Conservation (phyloP, 2,329 filamentous ascomycete genomes). For the Aspergillus tubingensis region DNA sequence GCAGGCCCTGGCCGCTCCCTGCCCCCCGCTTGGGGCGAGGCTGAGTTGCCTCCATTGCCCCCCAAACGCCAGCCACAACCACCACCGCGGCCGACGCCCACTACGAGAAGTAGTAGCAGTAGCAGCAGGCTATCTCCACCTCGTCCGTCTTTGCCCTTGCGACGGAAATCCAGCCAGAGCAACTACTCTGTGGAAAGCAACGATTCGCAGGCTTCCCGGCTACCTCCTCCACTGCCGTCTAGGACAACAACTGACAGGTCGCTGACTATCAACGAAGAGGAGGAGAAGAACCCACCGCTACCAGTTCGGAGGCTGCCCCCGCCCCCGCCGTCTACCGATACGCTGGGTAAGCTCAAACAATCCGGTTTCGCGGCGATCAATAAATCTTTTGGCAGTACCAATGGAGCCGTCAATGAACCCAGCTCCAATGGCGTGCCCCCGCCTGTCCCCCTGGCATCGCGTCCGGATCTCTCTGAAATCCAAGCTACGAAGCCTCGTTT, state of each 20-base stretch:
- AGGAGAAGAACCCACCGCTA: conserved; percentile 21
- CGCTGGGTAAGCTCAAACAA: conserved; percentile 40
- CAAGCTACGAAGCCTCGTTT: conserved; percentile 55
- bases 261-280: conserved; percentile 18
- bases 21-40: conserved; percentile 60
- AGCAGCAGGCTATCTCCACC: conserved; percentile 21
- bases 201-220: conserved; percentile 12
- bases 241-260: conserved; percentile 19
- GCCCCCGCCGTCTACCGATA: conserved; percentile 35
- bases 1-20: conserved; percentile 39
- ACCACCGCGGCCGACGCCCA: conserved; percentile 26
- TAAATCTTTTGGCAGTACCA: conserved; percentile 29
- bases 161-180: conserved; percentile 22
- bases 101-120: conserved; percentile 5
- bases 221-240: conserved; percentile 30
- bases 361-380: conserved; percentile 53
- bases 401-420: conserved; percentile 20
- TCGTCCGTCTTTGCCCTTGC: conserved; percentile 24
- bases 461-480: conserved; percentile 60
- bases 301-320: conserved; percentile 38
- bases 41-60: conserved; percentile 57
- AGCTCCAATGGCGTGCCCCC: conserved; percentile 38
- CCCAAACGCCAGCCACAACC: conserved; percentile 45
- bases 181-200: conserved; percentile 12
- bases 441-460: conserved; percentile 56